Conservation (phyloP, 2,329 filamentous ascomycete genomes). For the Stagonosporopsis cucurbitacearum region DNA sequence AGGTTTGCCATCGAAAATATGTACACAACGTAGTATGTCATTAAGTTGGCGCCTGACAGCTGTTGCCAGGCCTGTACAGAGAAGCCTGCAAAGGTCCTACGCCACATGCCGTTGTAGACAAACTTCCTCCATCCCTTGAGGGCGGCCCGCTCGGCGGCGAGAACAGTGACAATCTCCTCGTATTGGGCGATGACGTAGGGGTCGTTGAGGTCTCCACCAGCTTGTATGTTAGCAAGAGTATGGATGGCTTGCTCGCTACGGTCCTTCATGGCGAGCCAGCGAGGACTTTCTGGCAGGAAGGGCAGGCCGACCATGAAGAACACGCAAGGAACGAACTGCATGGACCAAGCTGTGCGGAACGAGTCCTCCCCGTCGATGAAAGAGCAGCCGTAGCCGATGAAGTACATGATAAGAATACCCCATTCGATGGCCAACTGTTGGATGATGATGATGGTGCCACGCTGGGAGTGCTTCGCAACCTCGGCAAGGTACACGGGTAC, state of each 20-base stretch:
- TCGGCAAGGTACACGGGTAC: constrained; percentile 56
- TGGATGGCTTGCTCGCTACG: constrained; percentile 55
- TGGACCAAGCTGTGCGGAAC: constrained; percentile 56
- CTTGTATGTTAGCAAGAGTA: constrained; percentile 55
- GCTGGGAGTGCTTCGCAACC: constrained; percentile 52
- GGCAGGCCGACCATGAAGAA: constrained; percentile 54
- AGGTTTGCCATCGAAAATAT: constrained; percentile 67
- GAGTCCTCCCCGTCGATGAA: constrained; percentile 50
- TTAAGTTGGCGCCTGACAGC: constrained; percentile 50
- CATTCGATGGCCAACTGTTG: constrained; percentile 54
- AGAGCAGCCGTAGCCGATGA: constrained; percentile 55
- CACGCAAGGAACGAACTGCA: constrained; percentile 55
- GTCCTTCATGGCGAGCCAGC: constrained; percentile 58
- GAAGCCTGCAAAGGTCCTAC: constrained; percentile 62
- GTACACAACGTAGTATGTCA: constrained; percentile 62
- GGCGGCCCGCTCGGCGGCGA: constrained; percentile 51
- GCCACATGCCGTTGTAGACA: constrained; percentile 64
- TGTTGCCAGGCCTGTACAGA: constrained; percentile 65
- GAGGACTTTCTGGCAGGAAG: constrained; percentile 56
- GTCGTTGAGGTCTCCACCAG: constrained; percentile 53
- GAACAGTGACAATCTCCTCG: constrained; percentile 54
- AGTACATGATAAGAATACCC: constrained; percentile 53
- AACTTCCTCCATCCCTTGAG: constrained; percentile 53
- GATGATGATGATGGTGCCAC: constrained; percentile 53
- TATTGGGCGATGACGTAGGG: constrained; percentile 58